Base-by-base conservation (phyloP, 164 flowering plant genomes). In the Platanus orientalis region DNA sequence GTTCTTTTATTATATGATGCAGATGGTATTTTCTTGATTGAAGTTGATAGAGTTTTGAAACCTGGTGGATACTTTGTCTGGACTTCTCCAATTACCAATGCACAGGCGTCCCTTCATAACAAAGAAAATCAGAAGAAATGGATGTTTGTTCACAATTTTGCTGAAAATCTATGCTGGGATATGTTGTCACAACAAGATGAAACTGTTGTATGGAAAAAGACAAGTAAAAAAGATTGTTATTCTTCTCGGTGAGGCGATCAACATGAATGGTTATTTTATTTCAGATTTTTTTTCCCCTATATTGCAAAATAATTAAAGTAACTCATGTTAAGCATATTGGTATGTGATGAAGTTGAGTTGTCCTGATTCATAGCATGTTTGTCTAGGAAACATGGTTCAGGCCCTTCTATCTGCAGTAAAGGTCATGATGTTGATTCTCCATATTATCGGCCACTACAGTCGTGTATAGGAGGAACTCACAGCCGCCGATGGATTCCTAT, bases 21-120 rank as follows among this genome's bases (percentile, higher is more conserved):
- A 95, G 97, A 87, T 75, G 99, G 99, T 25, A 76, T 77, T 52
- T 72, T 75, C 78, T 73, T 95, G 68, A 66, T 90, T 69, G 99
- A 95, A 82, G 92, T 67, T 51, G 96, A 95, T 74, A 86, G 99
- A 78, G 83, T 95, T 63, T 71, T 95, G 73, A 84, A 80, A 76
- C 97, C 99, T 47, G 98, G 99, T 63, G 98, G 99, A 73, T 95
- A 88, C 70, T 95, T 92, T 76, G 99, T 92, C 57, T 95, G 97
- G 99, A 95, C 97, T 65, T 90, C 96, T 64, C 94, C 92, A 9
- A 54, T 90, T 23, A 86, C 89, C 44, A 89, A 84, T 75, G 69
- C 82, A 56, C 89, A 76, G 32, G 64, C 71, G 13, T 76, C 65
- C 30, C 65, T 51, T 60, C 88, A 82, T 63, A 75, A 82, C 69